Evolutionary conservation across 1,284 basidiomycete species (phyloP).

Genomic region (Boletus calvinii): DNA sequence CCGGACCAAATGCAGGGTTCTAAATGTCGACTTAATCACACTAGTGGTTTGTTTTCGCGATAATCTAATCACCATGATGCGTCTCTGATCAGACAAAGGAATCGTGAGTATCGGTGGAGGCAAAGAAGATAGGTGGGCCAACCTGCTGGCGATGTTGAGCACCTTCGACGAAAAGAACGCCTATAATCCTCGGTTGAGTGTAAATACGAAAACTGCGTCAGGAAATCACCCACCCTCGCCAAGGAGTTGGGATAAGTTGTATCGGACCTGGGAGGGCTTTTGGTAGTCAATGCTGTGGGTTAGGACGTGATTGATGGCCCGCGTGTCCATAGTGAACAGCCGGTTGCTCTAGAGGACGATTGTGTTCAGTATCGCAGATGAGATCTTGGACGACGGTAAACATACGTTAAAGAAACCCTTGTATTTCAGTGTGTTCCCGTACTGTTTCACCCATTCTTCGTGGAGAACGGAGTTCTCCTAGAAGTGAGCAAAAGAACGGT

Average conservation of each 20-base stretch:
- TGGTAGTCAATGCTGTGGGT: slow-evolving; percentile 37
- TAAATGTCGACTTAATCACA: slow-evolving; percentile 16
- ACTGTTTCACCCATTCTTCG: slow-evolving; percentile 53
- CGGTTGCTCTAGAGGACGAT: slow-evolving; percentile 9
- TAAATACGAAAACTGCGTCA: background rate
- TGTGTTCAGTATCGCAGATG: background rate
- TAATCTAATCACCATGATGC: slow-evolving; percentile 23
- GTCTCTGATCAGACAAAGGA: slow-evolving; percentile 17
- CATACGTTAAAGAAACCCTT: slow-evolving; percentile 48
- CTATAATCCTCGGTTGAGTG: slow-evolving; percentile 4
- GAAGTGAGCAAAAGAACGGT: background rate
- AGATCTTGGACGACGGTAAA: background rate
- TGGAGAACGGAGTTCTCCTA: slow-evolving; percentile 40
- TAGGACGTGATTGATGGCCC: slow-evolving; percentile 41
- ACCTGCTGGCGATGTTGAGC: slow-evolving; percentile 31
- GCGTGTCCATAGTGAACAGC: slow-evolving; percentile 35
- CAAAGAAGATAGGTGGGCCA: background rate
- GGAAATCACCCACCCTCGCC: slow-evolving; percentile 28
- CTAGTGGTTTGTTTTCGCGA: background rate
- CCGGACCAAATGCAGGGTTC: slow-evolving; percentile 61
- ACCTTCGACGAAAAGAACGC: slow-evolving; percentile 26
- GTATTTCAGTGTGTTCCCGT: slow-evolving; percentile 52
- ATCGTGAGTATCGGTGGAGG: background rate
- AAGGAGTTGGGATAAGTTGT: slow-evolving; percentile 24
- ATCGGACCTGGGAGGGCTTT: slow-evolving; percentile 32